Base-by-base conservation (phyloP, 768 basidiomycete genomes). In the Neoboletus magnificus region DNA sequence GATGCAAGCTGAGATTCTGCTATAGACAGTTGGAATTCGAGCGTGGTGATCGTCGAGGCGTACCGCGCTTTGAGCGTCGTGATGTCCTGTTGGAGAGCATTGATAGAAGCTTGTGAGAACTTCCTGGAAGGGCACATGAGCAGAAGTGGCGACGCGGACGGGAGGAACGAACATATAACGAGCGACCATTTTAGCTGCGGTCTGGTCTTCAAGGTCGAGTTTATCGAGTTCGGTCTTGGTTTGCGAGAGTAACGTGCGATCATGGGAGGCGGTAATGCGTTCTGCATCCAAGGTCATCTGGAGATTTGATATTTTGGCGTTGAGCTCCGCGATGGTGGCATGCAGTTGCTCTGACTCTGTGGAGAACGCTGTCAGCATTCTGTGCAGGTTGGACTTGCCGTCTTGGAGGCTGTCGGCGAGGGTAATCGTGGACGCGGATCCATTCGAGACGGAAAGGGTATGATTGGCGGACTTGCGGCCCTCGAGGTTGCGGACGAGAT, bases 171-270 rank as follows among this genome's bases (percentile, higher is more conserved):
- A 91, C 91, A 92, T 93, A 67, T 93, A 93, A 36, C 88, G 82
- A 27, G 89, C 82, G 29, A 93, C 91, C 82, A 92, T 88, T 63
- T 85, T 88, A 13, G 86, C 85, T 3, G 91, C 90, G 0, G 86
- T 80, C n/a, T 76, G 80, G 54, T 92, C 89, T 47, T 91, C 87
- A 18, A 83, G 67, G 59, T 76, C 73, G 45, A 82, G 73, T 61
- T 74, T 76, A 50, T 87, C 79, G 16, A 89, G 72, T 57, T 84
- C 82, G 1, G 76, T 71, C 41, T 76, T 76, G 4, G 75, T 70
- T 30, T 74, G 67, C 0, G 81, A 78, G 15, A 86, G 70, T 52
- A 80, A 76, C 0, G 60, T 60, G 16, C 78, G 77, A 37, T 82
- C 76, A 1, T 76, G 67, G 27, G 79, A 74, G 0, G 75, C 68